A percentile compares a stretch with the other conserved stretches of the same genome.
Evolutionary conservation across 2,329 filamentous ascomycete species (phyloP).

Genomic region (Iodosphaeria phyllophila): DNA sequence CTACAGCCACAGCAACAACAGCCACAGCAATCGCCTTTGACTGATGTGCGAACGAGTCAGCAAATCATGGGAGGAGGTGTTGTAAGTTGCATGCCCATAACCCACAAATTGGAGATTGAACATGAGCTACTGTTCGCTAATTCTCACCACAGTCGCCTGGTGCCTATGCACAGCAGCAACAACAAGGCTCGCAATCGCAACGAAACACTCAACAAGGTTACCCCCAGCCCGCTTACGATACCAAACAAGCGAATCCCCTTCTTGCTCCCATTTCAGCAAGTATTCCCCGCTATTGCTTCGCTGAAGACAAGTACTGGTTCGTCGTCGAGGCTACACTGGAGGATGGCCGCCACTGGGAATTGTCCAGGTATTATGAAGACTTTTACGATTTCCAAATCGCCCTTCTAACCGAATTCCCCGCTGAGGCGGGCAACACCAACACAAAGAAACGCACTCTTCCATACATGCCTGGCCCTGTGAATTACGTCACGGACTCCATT

Average conservation of each 20-base stretch:
- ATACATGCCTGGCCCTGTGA: constrained; percentile 96
- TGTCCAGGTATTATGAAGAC: constrained; percentile 91
- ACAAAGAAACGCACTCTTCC: constrained; percentile 66
- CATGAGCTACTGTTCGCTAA: not conserved
- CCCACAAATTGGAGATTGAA: no score
- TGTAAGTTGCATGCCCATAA: no score
- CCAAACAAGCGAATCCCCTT: no score
- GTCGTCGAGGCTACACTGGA: constrained; percentile 84
- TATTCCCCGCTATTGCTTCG: constrained; percentile 86
- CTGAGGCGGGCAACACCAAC: constrained; percentile 76
- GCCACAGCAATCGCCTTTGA: no score
- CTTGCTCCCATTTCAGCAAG: constrained; percentile 65
- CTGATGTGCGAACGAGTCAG: constrained; percentile 27
- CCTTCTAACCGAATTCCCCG: constrained; percentile 76
- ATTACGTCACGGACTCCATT: constrained; percentile 94
- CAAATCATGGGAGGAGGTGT: constrained; percentile 18
- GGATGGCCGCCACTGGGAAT: constrained; percentile 79
- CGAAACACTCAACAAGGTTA: constrained; percentile 18
- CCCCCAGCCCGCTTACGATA: constrained; percentile 21
- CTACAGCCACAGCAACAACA: constrained; percentile 34
- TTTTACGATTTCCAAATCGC: constrained; percentile 99
- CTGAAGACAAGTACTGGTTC: constrained; percentile 98
- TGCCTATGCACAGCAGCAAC: constrained; percentile 10
- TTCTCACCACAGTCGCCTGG: not conserved
- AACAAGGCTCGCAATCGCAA: constrained; percentile 19